Conservation (phyloP, 306 rosid genomes). For the Rosa persica region DNA sequence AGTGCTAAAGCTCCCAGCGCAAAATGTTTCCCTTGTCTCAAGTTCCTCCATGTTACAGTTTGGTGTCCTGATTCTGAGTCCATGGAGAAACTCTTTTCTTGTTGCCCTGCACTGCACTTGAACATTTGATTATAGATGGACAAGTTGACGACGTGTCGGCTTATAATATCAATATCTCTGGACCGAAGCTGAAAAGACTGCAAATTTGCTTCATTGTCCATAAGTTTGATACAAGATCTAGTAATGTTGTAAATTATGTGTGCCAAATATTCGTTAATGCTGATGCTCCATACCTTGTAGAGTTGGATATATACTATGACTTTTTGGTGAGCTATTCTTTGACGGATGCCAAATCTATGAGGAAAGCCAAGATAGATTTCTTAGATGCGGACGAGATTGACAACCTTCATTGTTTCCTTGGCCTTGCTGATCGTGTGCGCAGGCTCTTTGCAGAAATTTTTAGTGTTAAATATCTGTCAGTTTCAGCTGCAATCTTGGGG, state of each 20-base stretch:
- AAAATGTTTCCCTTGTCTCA: not conserved
- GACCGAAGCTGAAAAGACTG: not conserved
- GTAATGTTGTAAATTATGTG: not conserved
- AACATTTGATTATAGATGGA: slow-evolving; percentile 4
- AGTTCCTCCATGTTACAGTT: not conserved
- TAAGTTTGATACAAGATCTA: not conserved
- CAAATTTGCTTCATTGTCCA: not conserved
- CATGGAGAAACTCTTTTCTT: not conserved
- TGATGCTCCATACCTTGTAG: not conserved
- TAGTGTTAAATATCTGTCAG: not conserved
- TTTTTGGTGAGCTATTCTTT: not conserved
- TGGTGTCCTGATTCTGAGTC: not conserved
- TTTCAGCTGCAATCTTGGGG: not conserved
- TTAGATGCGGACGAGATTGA: not conserved
- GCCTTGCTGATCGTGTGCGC: not conserved
- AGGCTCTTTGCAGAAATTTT: not conserved
- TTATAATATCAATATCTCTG: not conserved
- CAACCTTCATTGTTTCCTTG: not conserved
- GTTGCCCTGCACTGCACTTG: slow-evolving; percentile 5
- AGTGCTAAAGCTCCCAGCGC: not conserved
- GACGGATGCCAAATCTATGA: not conserved
- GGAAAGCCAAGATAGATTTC: not conserved
- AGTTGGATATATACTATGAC: not conserved
- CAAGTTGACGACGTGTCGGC: not conserved
- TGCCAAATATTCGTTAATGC: not conserved